Conservation (phyloP, 139 green algal species). For the Chlamydomonas asymmetrica region DNA sequence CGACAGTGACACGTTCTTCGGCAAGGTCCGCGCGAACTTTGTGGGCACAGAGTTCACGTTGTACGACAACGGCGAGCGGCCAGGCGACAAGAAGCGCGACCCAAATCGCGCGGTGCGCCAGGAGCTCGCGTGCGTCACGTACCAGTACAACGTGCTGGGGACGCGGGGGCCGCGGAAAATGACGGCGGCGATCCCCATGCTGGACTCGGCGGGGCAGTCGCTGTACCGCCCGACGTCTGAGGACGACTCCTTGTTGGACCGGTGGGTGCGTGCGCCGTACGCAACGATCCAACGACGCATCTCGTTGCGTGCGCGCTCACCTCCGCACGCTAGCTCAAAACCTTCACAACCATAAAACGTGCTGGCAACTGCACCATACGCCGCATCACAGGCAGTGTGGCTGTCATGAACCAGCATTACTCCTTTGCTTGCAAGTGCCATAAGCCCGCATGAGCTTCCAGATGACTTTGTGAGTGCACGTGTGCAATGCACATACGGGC, state of each 20-base stretch:
- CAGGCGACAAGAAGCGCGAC: conserved; percentile 32
- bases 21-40: conserved; percentile 91
- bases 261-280: conserved; percentile 22
- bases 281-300: too few species aligned
- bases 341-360: too few species aligned
- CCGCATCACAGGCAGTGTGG: too few species aligned
- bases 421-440: too few species aligned
- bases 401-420: too few species aligned
- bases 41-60: conserved; percentile 92
- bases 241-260: conserved; percentile 45
- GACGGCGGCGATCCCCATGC: conserved; percentile 69
- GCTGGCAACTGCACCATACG: too few species aligned
- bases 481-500: too few species aligned
- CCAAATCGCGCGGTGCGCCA: conserved; percentile 1
- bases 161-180: conserved; percentile 91
- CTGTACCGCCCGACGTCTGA: conserved; percentile 27
- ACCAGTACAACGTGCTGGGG: conserved; percentile 93
- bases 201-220: conserved; percentile 35
- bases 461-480: too few species aligned
- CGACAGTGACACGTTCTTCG: conserved; percentile 64
- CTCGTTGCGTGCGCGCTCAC: too few species aligned
- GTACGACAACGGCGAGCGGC: conserved; percentile 74
- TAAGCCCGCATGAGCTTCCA: too few species aligned
- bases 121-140: conserved; percentile 81
- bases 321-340: too few species aligned